Evolutionary conservation across 495 filamentous ascomycete genomes (phyloP).

Genomic region (Geopyxis carbonaria): DNA sequence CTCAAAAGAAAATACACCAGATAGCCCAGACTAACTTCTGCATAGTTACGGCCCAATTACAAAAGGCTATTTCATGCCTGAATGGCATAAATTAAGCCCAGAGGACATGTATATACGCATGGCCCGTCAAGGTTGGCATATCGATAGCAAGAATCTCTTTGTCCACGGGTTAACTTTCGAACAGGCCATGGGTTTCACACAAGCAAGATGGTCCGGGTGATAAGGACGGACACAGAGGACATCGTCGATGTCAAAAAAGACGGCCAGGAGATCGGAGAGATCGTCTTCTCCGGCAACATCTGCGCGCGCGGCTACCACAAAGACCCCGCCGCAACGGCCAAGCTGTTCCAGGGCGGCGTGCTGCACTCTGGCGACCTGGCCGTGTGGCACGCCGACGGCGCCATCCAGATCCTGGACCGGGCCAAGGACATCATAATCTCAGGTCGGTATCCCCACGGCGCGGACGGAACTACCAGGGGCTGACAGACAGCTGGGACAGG

Average conservation of each 20-base stretch:
- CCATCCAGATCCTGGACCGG: slow-evolving; percentile 79
- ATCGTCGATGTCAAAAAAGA: slow-evolving; percentile 62
- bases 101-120: slow-evolving; percentile 68
- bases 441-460: slow-evolving; percentile 36
- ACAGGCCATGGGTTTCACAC: slow-evolving; percentile 70
- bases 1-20: slow-evolving; percentile 69
- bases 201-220: slow-evolving; percentile 60
- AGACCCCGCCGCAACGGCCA: slow-evolving; percentile 68
- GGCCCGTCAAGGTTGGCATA: slow-evolving; percentile 85
- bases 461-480: not conserved
- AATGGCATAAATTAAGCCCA: slow-evolving; percentile 52
- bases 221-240: slow-evolving; percentile 42
- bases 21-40: too few species aligned
- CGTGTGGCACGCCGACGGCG: slow-evolving; percentile 77
- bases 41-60: slow-evolving; percentile 89
- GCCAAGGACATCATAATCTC: slow-evolving; percentile 98
- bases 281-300: slow-evolving; percentile 81
- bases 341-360: slow-evolving; percentile 75
- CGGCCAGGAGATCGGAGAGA: slow-evolving; percentile 85
- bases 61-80: slow-evolving; percentile 70
- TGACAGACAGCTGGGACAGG: slow-evolving; percentile 33
- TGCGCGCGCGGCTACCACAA: slow-evolving; percentile 86
- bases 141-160: not conserved
- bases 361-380: slow-evolving; percentile 83
- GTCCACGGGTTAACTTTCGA: not conserved